phyloP scores from a whole-genome alignment of 1,139 yeast species.

The Suhomyces taliae region DNA sequence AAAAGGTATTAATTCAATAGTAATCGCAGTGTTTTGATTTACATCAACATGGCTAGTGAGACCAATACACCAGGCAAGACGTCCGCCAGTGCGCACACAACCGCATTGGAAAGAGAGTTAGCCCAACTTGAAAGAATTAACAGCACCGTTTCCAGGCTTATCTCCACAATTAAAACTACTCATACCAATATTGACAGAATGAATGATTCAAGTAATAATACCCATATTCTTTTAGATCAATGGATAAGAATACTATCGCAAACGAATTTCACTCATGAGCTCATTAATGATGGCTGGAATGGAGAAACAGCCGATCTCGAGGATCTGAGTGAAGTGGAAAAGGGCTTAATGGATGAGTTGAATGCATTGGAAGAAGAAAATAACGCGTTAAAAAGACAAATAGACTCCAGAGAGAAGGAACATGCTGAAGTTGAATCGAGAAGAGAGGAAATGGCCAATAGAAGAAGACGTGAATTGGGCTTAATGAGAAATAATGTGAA shows the following conservation, averaged over 20 bases:
- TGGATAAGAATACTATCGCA: slow-evolving; percentile 51
- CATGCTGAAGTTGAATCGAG: slow-evolving; percentile 16
- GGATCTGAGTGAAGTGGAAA: slow-evolving; percentile 27
- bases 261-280: slow-evolving; percentile 43
- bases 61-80: slow-evolving; percentile 4
- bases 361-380: slow-evolving; percentile 29
- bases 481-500: slow-evolving; percentile 10
- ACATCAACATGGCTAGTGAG: slow-evolving; percentile 4
- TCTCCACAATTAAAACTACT: slow-evolving; percentile 29
- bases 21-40: background rate
- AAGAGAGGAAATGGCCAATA: slow-evolving; percentile 17
- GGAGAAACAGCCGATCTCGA: slow-evolving; percentile 23
- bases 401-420: slow-evolving; percentile 25
- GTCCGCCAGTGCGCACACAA: background rate
- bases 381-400: slow-evolving; percentile 24
- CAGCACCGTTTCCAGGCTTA: slow-evolving; percentile 28
- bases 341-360: slow-evolving; percentile 26
- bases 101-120: slow-evolving; percentile 35
- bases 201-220: slow-evolving; percentile 33
- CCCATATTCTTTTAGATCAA: slow-evolving; percentile 41
- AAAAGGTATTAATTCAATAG: background rate
- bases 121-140: slow-evolving; percentile 36
- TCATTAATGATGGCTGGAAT: slow-evolving; percentile 37
- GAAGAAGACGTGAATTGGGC: slow-evolving; percentile 29
- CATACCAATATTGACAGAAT: slow-evolving; percentile 30